These are phyloP conservation scores for Pseudocercospora ulei DNA, from an alignment of 2,329 filamentous ascomycete species.

Conservation along the genomic window DNA sequence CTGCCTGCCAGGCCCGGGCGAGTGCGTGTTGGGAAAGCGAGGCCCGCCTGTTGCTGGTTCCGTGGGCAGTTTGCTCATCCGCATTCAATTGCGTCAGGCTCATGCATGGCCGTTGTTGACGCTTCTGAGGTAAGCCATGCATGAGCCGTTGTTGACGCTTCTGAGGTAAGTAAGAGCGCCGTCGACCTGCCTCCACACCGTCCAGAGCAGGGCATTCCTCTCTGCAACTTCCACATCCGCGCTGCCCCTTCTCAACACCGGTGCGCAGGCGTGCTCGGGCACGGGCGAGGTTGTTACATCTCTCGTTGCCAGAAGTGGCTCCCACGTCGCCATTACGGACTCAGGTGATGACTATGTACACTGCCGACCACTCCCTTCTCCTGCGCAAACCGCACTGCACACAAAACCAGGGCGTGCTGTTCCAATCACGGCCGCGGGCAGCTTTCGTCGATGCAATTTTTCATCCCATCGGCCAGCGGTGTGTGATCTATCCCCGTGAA, in stretches of 20 bases:
- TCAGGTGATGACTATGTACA: conserved; percentile 11
- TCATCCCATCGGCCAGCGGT: background rate
- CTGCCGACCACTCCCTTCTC: conserved; percentile 7
- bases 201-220: too few species aligned
- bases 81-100: background rate
- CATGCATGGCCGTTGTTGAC: background rate
- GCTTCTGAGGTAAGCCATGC: background rate
- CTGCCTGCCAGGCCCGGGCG: background rate
- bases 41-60: background rate
- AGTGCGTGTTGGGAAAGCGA: background rate
- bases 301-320: conserved; percentile 1
- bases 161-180: too few species aligned
- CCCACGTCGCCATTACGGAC: conserved; percentile 3
- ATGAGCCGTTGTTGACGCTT: too few species aligned
- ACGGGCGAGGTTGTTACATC: background rate
- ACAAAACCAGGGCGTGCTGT: conserved; percentile 4
- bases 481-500: background rate
- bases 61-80: background rate
- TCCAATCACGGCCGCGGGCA: conserved; percentile 1
- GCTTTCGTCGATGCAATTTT: background rate
- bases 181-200: too few species aligned
- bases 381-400: background rate
- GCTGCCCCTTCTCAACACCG: background rate
- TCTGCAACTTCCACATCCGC: too few species aligned
- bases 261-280: background rate